phyloP scores from a whole-genome alignment of 2,329 filamentous ascomycete species.

The Xylaria sp. region DNA sequence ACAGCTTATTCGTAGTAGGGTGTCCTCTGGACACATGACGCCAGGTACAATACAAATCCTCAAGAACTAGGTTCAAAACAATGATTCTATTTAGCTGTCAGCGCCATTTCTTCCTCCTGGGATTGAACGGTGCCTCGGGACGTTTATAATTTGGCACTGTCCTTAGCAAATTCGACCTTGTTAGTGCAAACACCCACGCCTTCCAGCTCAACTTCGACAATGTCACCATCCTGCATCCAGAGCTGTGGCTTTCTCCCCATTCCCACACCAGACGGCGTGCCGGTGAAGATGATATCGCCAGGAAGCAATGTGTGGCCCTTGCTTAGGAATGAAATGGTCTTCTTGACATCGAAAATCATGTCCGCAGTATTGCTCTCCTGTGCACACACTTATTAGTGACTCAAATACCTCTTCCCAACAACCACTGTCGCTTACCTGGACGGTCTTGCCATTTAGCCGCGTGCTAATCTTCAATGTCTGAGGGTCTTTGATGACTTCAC shows the following conservation, averaged over 20 bases:
- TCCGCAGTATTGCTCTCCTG: conserved; percentile 67
- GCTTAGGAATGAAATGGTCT: conserved; percentile 69
- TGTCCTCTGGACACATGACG: neutral
- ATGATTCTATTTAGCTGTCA: neutral
- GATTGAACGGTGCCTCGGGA: neutral
- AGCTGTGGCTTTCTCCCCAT: conserved; percentile 74
- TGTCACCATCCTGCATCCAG: conserved; percentile 77
- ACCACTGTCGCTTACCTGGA: conserved; percentile 57
- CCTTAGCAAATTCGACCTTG: conserved; percentile 58
- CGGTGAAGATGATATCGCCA: conserved; percentile 74
- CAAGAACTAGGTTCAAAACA: neutral
- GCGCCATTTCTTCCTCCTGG: neutral
- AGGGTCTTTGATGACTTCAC: conserved; percentile 65
- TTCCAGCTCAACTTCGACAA: conserved; percentile 75
- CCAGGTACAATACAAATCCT: neutral
- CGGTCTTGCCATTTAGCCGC: conserved; percentile 67
- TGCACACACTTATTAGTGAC: conserved; percentile 15
- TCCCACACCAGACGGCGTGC: conserved; percentile 76
- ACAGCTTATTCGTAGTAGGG: neutral
- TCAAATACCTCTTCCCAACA: neutral
- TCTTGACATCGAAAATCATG: conserved; percentile 71
- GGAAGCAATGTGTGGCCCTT: conserved; percentile 71
- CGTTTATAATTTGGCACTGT: conserved; percentile 39
- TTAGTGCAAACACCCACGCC: conserved; percentile 71
- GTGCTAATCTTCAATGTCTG: conserved; percentile 67